phyloP scores from a whole-genome alignment of 2,329 filamentous ascomycete genomes.

The Geosmithia putterillii region DNA sequence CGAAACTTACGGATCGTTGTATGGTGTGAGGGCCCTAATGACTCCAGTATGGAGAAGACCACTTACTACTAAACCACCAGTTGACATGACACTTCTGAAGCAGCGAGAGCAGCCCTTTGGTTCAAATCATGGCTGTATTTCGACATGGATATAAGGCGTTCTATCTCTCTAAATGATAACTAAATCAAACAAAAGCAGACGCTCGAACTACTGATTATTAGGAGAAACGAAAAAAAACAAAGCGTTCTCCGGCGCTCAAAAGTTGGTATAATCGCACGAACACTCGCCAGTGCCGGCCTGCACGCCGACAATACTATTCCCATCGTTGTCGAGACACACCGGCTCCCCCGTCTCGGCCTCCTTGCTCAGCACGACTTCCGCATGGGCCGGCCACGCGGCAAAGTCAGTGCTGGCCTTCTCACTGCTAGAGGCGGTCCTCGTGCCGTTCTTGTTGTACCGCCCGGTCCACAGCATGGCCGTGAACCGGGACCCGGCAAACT shows the following conservation, averaged over 20 bases:
- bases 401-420: constrained; percentile 11
- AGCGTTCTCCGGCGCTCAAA: constrained; percentile 3
- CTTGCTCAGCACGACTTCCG: constrained; percentile 41
- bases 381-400: constrained; percentile 42
- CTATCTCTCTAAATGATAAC: neutral
- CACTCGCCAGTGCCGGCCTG: constrained; percentile 22
- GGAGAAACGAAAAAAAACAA: neutral
- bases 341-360: constrained; percentile 28
- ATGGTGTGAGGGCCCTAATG: no score
- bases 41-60: no score
- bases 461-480: constrained; percentile 48
- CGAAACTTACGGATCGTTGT: no score
- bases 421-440: constrained; percentile 2
- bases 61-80: no score
- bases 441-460: constrained; percentile 9
- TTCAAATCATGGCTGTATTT: neutral
- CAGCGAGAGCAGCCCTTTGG: no score
- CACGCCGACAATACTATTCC: constrained; percentile 21
- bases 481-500: constrained; percentile 43
- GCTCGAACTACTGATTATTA: neutral
- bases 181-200: neutral
- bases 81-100: no score
- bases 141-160: neutral
- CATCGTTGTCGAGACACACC: constrained; percentile 32
- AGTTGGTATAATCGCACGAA: constrained; percentile 24